Percentiles rank a stretch among this genome's conserved stretches.
These are phyloP conservation scores for Tricholoma matsutake DNA, from an alignment of 768 basidiomycete genomes.

Conservation along the genomic window DNA sequence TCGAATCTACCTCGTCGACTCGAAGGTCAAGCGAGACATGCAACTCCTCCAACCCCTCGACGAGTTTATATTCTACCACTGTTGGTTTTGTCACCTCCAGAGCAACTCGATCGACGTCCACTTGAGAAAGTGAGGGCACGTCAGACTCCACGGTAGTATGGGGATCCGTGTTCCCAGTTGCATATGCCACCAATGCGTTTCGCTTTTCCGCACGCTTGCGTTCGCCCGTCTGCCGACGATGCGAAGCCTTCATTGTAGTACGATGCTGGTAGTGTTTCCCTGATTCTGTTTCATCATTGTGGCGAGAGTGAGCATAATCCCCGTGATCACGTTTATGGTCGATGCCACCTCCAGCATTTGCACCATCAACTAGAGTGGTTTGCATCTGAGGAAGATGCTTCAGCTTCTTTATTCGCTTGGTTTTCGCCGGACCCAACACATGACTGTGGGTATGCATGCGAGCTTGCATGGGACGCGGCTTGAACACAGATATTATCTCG, in stretches of 20 bases:
- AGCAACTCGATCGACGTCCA: not conserved
- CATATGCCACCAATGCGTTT: slow-evolving; percentile 30
- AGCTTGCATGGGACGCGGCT: slow-evolving; percentile 61
- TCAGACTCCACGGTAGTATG: not conserved
- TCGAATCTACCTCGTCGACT: not conserved
- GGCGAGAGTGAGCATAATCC: slow-evolving; percentile 8
- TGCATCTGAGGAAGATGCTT: slow-evolving; percentile 23
- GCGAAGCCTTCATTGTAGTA: slow-evolving; percentile 27
- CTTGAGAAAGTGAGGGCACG: not conserved
- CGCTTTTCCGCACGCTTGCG: slow-evolving; percentile 48
- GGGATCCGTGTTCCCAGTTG: slow-evolving; percentile 11
- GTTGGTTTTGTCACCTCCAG: slow-evolving; percentile 1
- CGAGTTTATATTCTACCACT: slow-evolving; percentile 10
- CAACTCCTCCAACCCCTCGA: slow-evolving; percentile 14
- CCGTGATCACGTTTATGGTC: slow-evolving; percentile 1
- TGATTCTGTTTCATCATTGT: not conserved
- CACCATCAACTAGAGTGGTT: not conserved
- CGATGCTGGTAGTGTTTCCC: not conserved
- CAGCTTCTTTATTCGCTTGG: slow-evolving; percentile 37
- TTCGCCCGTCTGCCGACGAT: slow-evolving; percentile 47
- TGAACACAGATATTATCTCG: slow-evolving; percentile 70
- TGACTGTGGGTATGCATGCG: slow-evolving; percentile 32
- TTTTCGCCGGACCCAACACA: slow-evolving; percentile 31
- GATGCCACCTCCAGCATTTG: slow-evolving; percentile 8
- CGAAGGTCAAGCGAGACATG: slow-evolving; percentile 13